A percentile compares a stretch with the other conserved stretches of the same genome.
These are phyloP conservation scores for Neohortaea acidophila DNA, from an alignment of 495 filamentous ascomycete genomes.

Conservation along the genomic window DNA sequence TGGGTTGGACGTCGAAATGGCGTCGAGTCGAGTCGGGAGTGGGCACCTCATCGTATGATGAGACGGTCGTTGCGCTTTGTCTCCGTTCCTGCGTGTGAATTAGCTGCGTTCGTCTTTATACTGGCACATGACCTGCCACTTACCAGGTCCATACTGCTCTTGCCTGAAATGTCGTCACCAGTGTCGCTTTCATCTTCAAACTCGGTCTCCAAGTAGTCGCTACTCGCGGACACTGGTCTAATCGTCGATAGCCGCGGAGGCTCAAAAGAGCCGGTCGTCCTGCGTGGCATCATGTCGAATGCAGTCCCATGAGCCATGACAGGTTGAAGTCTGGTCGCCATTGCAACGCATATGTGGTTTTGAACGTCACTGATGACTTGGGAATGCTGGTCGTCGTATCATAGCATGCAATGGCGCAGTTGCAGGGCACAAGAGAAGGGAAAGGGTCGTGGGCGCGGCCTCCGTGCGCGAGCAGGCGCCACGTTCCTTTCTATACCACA, in stretches of 20 bases:
- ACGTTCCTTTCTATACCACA: not conserved
- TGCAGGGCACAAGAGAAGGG: no score
- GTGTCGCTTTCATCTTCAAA: slow-evolving; percentile 41
- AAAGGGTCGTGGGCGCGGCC: no score
- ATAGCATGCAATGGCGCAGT: no score
- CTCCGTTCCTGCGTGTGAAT: slow-evolving; percentile 31
- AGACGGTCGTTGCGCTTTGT: slow-evolving; percentile 57
- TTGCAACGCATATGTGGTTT: no score
- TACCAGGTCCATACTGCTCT: slow-evolving; percentile 52
- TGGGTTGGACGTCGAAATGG: slow-evolving; percentile 35
- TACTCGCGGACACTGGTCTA: slow-evolving; percentile 47
- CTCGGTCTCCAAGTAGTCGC: slow-evolving; percentile 62
- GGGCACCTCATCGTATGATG: slow-evolving; percentile 57
- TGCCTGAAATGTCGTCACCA: slow-evolving; percentile 44
- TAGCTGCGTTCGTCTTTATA: not conserved
- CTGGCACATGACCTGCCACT: slow-evolving; percentile 21
- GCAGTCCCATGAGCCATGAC: not conserved
- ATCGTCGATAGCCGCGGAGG: slow-evolving; percentile 3
- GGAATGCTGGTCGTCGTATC: no score
- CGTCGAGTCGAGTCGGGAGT: slow-evolving; percentile 44
- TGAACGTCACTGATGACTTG: no score
- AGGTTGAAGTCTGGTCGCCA: no score
- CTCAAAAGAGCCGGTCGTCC: not conserved
- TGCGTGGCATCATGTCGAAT: slow-evolving; percentile 1
- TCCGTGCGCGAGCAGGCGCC: not conserved